Base-by-base conservation (phyloP, 2,329 filamentous ascomycete species). In the Ceratocystiopsis minuta region DNA sequence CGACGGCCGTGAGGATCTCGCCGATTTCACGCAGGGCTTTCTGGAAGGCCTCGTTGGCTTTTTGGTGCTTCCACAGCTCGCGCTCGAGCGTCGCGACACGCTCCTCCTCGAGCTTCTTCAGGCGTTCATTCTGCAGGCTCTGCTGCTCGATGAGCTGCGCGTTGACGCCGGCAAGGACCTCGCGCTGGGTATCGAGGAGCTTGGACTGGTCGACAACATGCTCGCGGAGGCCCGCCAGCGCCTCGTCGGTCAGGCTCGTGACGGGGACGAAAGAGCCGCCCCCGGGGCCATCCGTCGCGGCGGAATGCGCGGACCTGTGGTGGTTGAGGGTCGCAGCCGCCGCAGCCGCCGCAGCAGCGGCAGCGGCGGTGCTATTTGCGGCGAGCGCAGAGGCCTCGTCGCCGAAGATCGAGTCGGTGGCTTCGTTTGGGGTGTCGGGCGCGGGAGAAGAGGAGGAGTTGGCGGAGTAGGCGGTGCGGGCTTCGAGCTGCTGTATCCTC, bases 41-140 rank as follows among this genome's bases (percentile, higher is more conserved):
- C 58, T 96, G 87, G 71, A 96, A 98, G 52, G 90, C 92, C 60
- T 94, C 78, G 60, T 98, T 98, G 56, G 92, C 90, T 62, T 95
- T 90, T 58, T 94, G 87, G 56, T 95, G 87, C 63, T 96, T 96
- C 67, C 82, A 86, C 45, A 98, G 69, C 61, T 98, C 90, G 45
- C 88, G 76, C 63, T 96, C 88, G 35, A 96, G 69, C 33, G 84
- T 78, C 42, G 83, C 80, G 49, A 96, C 88, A 51, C 90, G 86
- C 58, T 86, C 78, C 49, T 81, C 75, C 60, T 94, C 86, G 41
- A 93, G 79, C 47, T 80, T 74, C 51, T 80, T 79, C 43, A 94
- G 76, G 31, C 84, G 81, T 54, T 77, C 75, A 59, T 87, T 81
- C 56, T 92, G 85, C 48, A 86, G 72, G 54, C 80, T 77, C 59